Base-by-base conservation (phyloP, 176 grass and related monocot species). In the Otatea glauca region DNA sequence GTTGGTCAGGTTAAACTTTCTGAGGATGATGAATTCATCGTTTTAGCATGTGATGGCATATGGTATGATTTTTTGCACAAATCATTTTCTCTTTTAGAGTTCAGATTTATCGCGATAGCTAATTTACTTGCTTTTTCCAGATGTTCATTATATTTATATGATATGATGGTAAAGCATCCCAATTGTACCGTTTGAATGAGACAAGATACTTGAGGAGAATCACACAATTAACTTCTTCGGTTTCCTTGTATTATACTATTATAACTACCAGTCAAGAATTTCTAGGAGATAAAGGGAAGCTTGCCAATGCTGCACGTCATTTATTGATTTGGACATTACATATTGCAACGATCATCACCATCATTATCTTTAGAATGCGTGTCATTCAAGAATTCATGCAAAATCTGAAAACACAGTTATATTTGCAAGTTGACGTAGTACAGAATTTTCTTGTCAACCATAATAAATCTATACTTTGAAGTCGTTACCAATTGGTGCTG, bases 11-110 rank as follows among this genome's bases (percentile, higher is more conserved):
- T 96, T 58, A 83, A 90, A 62, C 89, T 99, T 72, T 96, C 85
- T 59, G 93, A 99, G 39, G 96, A 96, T 76, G 93, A 99, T 76
- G 96, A 99, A 39, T 99, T 99, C 67, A 80, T 99, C 29, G 79
- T 96, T 89, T 80, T 99, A 70, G 96, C 96, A 49, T 99, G 93
- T 68, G 96, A 96, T 86, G 96, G 96, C 51, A 89, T 99, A 60
- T 99, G 96, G 96, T 99, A 95, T 38, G 81, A 17, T 16, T 54
- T 73, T 43, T 68, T 72, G 2, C 25, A 76, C 25, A 24, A 68
- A 45, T 69, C 4, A 80, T 43, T 53, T 51, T 61, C 47, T 72
- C 18, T 45, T 21, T 61, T 70, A 45, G 3, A 77, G 4, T 64
- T 8, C 0, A 67, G 39, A 77, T 23, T 77, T 55, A 47, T 23